Evolutionary conservation across 306 rosid species (phyloP).

Genomic region (Begonia peltatifolia): DNA sequence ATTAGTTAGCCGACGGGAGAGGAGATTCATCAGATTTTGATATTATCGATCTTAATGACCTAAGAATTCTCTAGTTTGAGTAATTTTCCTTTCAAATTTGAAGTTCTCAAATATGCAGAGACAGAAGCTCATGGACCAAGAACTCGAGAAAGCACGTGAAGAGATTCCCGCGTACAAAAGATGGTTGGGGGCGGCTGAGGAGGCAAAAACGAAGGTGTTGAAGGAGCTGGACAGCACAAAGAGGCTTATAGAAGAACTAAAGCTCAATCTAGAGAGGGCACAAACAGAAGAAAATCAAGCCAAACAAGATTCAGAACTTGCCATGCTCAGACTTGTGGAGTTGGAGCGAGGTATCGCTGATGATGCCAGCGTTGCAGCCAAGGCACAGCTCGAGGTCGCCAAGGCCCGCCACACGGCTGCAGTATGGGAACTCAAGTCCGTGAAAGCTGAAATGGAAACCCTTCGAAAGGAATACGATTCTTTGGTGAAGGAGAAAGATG

Average conservation of each 20-base stretch:
- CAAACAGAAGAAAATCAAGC: conserved; percentile 89
- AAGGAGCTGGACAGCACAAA: conserved; percentile 72
- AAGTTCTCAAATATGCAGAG: conserved; percentile 30
- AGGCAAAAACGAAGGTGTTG: conserved; percentile 32
- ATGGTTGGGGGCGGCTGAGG: conserved; percentile 43
- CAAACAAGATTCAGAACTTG: conserved; percentile 93
- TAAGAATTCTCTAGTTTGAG: too few relatives aligned
- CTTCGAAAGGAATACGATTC: conserved; percentile 48
- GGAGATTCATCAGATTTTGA: too few relatives aligned
- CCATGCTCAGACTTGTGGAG: conserved; percentile 86
- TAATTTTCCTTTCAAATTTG: background rate
- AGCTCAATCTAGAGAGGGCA: conserved; percentile 72
- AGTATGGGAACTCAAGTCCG: conserved; percentile 51
- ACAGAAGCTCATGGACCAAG: conserved; percentile 56
- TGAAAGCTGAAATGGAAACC: conserved; percentile 62
- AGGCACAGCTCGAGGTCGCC: conserved; percentile 95
- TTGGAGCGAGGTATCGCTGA: conserved; percentile 91
- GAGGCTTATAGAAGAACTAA: conserved; percentile 74
- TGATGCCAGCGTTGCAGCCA: conserved; percentile 82
- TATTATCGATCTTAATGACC: too few relatives aligned
- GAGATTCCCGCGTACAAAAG: conserved; percentile 57
- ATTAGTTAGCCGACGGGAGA: too few relatives aligned
- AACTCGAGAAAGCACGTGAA: conserved; percentile 55
- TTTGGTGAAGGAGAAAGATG: conserved; percentile 56
- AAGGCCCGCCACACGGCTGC: conserved; percentile 71